phyloP scores from a whole-genome alignment of 352 stramenopile species.

The Globisporangium heterothallicum region DNA sequence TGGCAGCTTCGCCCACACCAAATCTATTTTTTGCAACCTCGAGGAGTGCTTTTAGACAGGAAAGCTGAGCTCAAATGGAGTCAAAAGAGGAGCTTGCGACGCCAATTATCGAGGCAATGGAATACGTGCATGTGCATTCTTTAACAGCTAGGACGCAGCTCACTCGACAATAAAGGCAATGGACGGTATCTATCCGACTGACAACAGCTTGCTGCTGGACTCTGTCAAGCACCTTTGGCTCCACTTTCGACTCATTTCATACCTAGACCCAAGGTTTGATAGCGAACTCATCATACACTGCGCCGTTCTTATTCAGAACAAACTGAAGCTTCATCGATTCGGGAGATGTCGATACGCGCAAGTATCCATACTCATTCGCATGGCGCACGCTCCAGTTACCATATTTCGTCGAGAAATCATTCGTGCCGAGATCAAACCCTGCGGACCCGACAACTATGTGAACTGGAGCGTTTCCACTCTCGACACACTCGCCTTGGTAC shows the following conservation, averaged over 20 bases:
- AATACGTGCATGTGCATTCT: too few species aligned
- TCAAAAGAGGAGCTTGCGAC: too few species aligned
- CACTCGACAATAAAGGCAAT: too few species aligned
- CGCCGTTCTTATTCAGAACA: constrained; percentile 63
- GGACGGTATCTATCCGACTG: too few species aligned
- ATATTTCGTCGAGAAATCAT: constrained; percentile 49
- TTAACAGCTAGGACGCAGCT: too few species aligned
- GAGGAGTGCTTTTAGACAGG: background rate
- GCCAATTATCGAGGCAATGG: too few species aligned
- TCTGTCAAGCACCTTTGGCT: too few species aligned
- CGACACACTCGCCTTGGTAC: constrained; percentile 53
- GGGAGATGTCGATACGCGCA: constrained; percentile 37
- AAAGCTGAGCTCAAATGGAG: too few species aligned
- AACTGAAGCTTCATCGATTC: constrained; percentile 53
- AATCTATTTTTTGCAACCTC: background rate
- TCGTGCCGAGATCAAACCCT: constrained; percentile 44
- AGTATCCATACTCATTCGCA: constrained; percentile 61
- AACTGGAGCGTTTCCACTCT: constrained; percentile 49
- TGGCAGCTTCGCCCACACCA: background rate
- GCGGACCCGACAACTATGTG: constrained; percentile 79
- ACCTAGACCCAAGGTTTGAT: constrained; percentile 24
- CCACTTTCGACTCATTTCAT: background rate
- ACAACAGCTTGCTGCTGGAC: too few species aligned
- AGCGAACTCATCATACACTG: constrained; percentile 54
- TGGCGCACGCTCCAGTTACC: constrained; percentile 66